These are phyloP conservation scores for Sanghuangporus weigelae DNA, from an alignment of 1,284 basidiomycete genomes.

Conservation along the genomic window DNA sequence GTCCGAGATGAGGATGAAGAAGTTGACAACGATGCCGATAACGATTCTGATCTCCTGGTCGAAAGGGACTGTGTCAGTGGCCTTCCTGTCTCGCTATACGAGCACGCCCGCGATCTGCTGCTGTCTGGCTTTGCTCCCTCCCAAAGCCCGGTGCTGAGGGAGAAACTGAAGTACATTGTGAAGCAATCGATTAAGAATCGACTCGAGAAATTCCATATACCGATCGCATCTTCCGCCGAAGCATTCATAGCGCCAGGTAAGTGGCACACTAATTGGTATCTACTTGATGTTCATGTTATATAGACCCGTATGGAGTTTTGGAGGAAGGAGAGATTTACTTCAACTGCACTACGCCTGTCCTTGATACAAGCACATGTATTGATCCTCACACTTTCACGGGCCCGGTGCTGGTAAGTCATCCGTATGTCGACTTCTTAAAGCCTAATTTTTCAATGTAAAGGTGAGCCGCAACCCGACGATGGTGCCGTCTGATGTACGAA, in stretches of 20 bases:
- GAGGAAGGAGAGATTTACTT: conserved; percentile 51
- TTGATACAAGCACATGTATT: conserved; percentile 36
- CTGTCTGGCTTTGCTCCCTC: conserved; percentile 58
- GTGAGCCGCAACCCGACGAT: conserved; percentile 51
- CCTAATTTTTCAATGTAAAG: conserved; percentile 26
- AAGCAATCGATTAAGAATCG: conserved; percentile 36
- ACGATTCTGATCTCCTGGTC: conserved; percentile 17
- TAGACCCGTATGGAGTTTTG: conserved; percentile 51
- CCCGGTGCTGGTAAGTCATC: conserved; percentile 42
- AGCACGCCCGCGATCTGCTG: conserved; percentile 45
- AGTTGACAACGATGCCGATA: conserved; percentile 16
- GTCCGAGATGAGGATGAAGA: conserved; percentile 22
- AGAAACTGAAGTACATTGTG: conserved; percentile 45
- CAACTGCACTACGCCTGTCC: conserved; percentile 39
- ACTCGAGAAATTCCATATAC: conserved; percentile 50
- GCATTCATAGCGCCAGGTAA: conserved; percentile 63
- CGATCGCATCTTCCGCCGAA: conserved; percentile 45
- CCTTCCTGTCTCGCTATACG: conserved; percentile 38
- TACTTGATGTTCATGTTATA: neutral
- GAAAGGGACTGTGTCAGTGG: conserved; percentile 14
- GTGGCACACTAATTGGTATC: conserved; percentile 5
- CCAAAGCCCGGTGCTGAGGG: conserved; percentile 32
- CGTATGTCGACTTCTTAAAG: neutral
- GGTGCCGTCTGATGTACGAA: conserved; percentile 57
- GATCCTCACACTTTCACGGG: conserved; percentile 41